Evolutionary conservation across 2,329 filamentous ascomycete species (phyloP), one percentile per base, ranked within the genome.

Genomic region (Colletotrichum cereale): DNA sequence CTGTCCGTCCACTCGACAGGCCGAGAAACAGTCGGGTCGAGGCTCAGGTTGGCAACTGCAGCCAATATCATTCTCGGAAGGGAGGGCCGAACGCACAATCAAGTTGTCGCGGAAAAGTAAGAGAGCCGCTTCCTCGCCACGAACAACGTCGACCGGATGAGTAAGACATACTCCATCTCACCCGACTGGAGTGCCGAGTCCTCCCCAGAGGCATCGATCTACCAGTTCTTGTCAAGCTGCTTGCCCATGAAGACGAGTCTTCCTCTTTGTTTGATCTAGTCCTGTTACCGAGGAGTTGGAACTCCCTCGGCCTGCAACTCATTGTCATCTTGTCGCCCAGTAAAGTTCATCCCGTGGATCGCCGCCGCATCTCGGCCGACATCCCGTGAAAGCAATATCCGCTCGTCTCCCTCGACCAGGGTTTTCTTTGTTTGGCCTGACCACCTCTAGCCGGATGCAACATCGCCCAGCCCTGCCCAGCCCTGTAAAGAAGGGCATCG

Each of bases 401-500:
- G 18, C 21, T 14, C 34, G 24, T 21, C 44, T 62, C 44, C 44
- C 44, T 62, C 24, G 31, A 29, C n/a, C 47, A 21, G 14, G 31
- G 4, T 14, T 29, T 29, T 29, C 11, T 40, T 62, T 52, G 60
- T 62, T 62, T 62, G 60, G 8, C 16, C 16, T 2, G 44, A 16
- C 10, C 10, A 14, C 2, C 11, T 40, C 34, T 34, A 40, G 50
- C 26, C 36, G n/a, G 36, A 48, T 62, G 16, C 60, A 31, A 40
- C 60, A 48, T n/a, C 18, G 60, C 44, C 60, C 60, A 38, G 60
- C n/a, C 60, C 44, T 62, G 60, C 31, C 58, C n/a, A 50, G 58
- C 44, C 31, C 44, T 52, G 44, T 48, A 24, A 21, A 52, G 44
- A 29, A 40, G 60, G 29, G 44, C n/a, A 12, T 61, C 12, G 44